Percentiles rank a stretch among this genome's conserved stretches.
phyloP scores from a whole-genome alignment of 257 asterid species.

The Coffea canephora region DNA sequence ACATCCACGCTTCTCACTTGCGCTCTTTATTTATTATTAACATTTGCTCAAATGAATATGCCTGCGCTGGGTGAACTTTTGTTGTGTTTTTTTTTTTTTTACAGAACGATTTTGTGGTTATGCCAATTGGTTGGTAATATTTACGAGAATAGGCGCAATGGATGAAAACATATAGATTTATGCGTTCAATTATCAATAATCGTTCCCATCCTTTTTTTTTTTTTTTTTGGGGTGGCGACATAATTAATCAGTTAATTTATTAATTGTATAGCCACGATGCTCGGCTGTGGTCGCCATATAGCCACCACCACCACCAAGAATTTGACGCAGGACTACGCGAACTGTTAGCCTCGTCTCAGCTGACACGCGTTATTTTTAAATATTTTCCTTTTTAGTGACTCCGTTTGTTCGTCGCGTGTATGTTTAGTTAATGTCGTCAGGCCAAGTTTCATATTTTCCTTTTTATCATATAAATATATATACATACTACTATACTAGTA shows the following conservation, averaged over 20 bases:
- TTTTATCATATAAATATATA: neutral
- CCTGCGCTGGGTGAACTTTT: too few species aligned
- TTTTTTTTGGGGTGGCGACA: neutral
- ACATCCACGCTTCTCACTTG: too few species aligned
- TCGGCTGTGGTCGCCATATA: slow-evolving; percentile 28
- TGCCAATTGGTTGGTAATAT: too few species aligned
- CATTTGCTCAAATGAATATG: too few species aligned
- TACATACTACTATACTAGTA: too few species aligned
- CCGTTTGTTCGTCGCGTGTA: neutral
- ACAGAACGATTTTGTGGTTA: too few species aligned
- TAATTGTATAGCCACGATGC: slow-evolving; percentile 25
- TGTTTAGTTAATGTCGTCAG: neutral
- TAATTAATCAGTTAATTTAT: neutral
- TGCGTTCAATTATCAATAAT: too few species aligned
- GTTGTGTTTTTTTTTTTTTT: too few species aligned
- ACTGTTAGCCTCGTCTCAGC: neutral
- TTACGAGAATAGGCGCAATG: too few species aligned
- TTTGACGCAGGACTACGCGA: slow-evolving; percentile 5
- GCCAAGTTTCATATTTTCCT: neutral
- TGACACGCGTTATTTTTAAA: neutral
- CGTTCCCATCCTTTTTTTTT: too few species aligned
- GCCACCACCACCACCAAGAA: slow-evolving; percentile 13
- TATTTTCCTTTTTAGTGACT: neutral
- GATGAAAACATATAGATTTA: too few species aligned
- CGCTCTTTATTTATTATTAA: too few species aligned